phyloP scores from a whole-genome alignment of 106 monocot genomes.

The Acanthochlamys bracteata region DNA sequence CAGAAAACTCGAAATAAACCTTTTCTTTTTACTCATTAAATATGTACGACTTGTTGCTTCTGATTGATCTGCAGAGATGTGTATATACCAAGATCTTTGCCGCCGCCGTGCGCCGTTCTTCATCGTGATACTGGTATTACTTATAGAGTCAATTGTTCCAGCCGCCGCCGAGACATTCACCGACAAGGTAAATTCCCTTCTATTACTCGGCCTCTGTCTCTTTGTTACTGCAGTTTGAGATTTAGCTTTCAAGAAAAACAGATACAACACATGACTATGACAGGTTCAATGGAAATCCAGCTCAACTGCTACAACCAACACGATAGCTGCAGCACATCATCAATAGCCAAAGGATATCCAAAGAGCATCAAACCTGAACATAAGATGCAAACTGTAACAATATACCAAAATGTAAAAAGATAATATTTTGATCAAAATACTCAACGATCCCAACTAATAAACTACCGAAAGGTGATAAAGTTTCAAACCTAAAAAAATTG shows the following conservation, averaged over 20 bases:
- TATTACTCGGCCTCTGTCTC: neutral
- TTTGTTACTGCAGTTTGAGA: neutral
- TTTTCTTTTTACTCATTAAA: too few relatives aligned
- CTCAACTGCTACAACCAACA: neutral
- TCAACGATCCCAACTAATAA: too few relatives aligned
- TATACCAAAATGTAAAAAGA: too few relatives aligned
- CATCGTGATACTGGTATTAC: constrained; percentile 21
- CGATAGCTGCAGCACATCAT: neutral
- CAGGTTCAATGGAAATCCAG: neutral
- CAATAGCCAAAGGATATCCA: neutral
- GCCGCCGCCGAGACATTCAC: constrained; percentile 55
- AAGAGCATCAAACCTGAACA: neutral
- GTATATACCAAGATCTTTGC: constrained; percentile 1
- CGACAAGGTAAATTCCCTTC: constrained; percentile 54
- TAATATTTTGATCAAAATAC: too few relatives aligned
- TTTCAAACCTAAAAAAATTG: too few relatives aligned
- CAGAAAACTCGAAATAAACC: too few relatives aligned
- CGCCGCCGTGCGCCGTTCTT: constrained; percentile 6
- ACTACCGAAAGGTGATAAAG: too few relatives aligned
- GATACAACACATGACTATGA: neutral
- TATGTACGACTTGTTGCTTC: too few relatives aligned
- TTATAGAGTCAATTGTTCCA: neutral
- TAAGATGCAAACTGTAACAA: too few relatives aligned
- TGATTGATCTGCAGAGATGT: too few relatives aligned
- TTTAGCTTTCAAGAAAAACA: neutral